Evolutionary conservation across 169 alveolate genomes (phyloP).

Genomic region (Eimeria zaria): DNA sequence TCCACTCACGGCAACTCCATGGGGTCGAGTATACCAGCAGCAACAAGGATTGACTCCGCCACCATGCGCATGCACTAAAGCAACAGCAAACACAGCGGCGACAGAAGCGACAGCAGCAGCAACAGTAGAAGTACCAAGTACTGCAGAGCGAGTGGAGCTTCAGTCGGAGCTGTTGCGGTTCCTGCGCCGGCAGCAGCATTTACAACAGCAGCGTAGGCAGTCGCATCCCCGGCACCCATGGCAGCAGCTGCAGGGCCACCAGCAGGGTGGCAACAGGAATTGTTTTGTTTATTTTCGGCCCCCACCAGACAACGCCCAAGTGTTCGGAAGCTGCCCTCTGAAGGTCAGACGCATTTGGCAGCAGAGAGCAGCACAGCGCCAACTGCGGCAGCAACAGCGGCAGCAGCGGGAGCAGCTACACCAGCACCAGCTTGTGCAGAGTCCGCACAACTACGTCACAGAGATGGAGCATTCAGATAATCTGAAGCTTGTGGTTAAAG

Average conservation of each 20-base stretch:
- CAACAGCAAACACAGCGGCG: background rate
- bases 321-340: constrained; percentile 66
- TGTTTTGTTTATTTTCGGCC: constrained; percentile 59
- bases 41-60: constrained; percentile 46
- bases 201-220: background rate
- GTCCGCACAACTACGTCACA: background rate
- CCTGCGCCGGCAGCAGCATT: constrained; percentile 55
- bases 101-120: background rate
- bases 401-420: constrained; percentile 14
- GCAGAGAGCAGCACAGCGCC: background rate
- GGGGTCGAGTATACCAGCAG: constrained; percentile 38
- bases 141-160: background rate
- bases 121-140: background rate
- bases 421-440: constrained; percentile 16
- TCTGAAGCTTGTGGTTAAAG: background rate
- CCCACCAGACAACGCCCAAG: constrained; percentile 72
- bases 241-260: background rate
- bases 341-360: constrained; percentile 61
- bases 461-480: background rate
- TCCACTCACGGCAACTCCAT: constrained; percentile 59
- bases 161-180: constrained; percentile 51
- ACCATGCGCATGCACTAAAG: constrained; percentile 17
- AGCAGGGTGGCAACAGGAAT: constrained; percentile 12
- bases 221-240: constrained; percentile 7
- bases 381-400: constrained; percentile 15